These are phyloP conservation scores for Escallonia herrerae DNA, from an alignment of 129 eudicot species.

Conservation along the genomic window DNA sequence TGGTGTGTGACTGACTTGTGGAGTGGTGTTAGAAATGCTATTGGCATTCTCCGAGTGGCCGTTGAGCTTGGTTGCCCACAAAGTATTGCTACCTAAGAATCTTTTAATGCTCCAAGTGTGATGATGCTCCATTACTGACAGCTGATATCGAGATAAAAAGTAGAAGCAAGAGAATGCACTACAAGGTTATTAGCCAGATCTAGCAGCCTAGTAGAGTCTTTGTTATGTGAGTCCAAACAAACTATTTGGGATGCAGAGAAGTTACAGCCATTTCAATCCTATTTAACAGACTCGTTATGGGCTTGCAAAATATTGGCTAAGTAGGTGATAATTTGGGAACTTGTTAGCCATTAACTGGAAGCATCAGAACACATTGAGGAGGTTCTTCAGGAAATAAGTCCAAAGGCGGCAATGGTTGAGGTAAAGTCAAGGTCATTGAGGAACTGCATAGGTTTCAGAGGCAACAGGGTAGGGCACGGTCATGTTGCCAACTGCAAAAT, in stretches of 20 bases:
- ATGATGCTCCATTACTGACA: conserved; percentile 73
- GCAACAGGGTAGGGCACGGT: conserved; percentile 82
- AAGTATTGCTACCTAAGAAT: conserved; percentile 16
- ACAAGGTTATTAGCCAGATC: conserved; percentile 46
- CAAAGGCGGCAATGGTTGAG: neutral
- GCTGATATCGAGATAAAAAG: conserved; percentile 43
- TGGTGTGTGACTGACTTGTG: conserved; percentile 34
- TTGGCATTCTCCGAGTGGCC: conserved; percentile 13
- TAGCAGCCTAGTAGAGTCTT: conserved; percentile 28
- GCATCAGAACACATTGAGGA: conserved; percentile 24
- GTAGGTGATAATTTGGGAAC: conserved; percentile 43
- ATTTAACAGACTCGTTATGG: conserved; percentile 64
- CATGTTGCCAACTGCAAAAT: conserved; percentile 49
- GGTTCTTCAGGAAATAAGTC: neutral
- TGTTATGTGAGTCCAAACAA: conserved; percentile 34
- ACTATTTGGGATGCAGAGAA: conserved; percentile 14
- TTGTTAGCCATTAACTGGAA: conserved; percentile 55
- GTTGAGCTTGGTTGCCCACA: conserved; percentile 33
- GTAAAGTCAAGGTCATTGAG: conserved; percentile 43
- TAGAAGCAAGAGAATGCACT: conserved; percentile 46
- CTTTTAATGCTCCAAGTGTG: conserved; percentile 61
- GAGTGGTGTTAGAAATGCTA: conserved; percentile 67
- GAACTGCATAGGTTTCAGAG: conserved; percentile 35
- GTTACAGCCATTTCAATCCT: conserved; percentile 27
- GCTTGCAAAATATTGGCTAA: conserved; percentile 63